Conservation (phyloP, 768 basidiomycete genomes). For the Suillus fuscotomentosus region DNA sequence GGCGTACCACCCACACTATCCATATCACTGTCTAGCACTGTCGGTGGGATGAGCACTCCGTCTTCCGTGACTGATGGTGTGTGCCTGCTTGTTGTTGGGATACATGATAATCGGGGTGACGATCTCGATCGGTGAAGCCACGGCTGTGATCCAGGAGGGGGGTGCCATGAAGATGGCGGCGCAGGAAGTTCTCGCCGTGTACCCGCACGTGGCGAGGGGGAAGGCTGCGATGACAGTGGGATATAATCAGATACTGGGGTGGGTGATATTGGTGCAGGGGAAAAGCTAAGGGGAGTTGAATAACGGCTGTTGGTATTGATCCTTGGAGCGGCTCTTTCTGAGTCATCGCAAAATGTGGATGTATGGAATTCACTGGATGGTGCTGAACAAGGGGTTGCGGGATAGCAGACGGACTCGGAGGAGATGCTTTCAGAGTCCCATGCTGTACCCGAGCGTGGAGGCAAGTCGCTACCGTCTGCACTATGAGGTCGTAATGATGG, state of each 20-base stretch:
- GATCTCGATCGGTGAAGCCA: conserved; percentile 35
- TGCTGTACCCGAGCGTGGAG: conserved; percentile 23
- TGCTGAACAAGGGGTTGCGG: conserved; percentile 37
- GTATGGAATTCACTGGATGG: conserved; percentile 35
- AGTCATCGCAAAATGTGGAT: conserved; percentile 21
- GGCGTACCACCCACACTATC: conserved; percentile 10
- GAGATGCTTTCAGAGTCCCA: conserved; percentile 40
- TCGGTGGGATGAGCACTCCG: conserved; percentile 12
- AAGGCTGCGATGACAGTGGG: conserved; percentile 20
- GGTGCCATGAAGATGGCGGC: conserved; percentile 30
- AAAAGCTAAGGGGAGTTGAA: conserved; percentile 13
- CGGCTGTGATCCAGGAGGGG: conserved; percentile 27
- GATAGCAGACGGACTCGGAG: conserved; percentile 47
- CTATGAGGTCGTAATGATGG: conserved; percentile 36
- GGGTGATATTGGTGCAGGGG: conserved; percentile 27
- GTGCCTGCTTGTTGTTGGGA: conserved; percentile 4
- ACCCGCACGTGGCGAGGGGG: conserved; percentile 15
- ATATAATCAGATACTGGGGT: conserved; percentile 30
- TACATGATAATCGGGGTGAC: conserved; percentile 31
- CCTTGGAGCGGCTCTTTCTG: conserved; percentile 14
- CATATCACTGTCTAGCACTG: conserved; percentile 16
- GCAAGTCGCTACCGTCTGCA: conserved; percentile 19
- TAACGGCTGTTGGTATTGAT: conserved; percentile 8
- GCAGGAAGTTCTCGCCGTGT: conserved; percentile 27
- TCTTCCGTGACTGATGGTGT: conserved; percentile 7